Evolutionary conservation across 257 asterid genomes (phyloP).

Genomic region (Buddleja alternifolia): DNA sequence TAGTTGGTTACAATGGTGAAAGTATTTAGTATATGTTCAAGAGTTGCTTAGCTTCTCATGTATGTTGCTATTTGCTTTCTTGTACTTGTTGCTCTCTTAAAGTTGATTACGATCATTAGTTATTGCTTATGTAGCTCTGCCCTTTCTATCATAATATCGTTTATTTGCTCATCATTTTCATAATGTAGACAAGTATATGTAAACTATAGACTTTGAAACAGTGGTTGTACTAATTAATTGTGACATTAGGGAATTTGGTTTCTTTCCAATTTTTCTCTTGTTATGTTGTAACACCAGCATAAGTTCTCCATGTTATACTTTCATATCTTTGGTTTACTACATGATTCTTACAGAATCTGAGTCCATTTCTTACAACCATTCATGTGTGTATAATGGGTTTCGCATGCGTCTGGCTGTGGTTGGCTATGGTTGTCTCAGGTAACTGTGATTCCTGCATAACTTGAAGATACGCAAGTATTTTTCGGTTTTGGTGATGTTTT

Average conservation of each 20-base stretch:
- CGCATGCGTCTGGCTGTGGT: too few relatives aligned
- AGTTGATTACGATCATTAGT: not conserved
- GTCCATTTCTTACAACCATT: too few relatives aligned
- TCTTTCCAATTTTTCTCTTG: not conserved
- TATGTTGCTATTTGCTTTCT: not conserved
- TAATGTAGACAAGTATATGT: conserved; percentile 21
- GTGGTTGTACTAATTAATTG: conserved; percentile 28
- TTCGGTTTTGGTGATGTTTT: too few relatives aligned
- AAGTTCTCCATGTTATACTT: not conserved
- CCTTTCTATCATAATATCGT: not conserved
- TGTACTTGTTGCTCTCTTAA: conserved; percentile 17
- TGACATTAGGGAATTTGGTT: conserved; percentile 24
- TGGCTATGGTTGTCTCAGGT: too few relatives aligned
- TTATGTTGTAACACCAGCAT: not conserved
- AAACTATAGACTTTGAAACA: conserved; percentile 26
- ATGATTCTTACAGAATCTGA: too few relatives aligned
- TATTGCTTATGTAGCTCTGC: conserved; percentile 12
- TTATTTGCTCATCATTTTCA: conserved; percentile 15
- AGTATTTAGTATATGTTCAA: not conserved
- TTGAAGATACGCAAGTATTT: not conserved
- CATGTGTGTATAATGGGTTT: too few relatives aligned
- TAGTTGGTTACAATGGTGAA: not conserved
- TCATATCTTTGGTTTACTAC: not conserved
- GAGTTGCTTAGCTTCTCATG: not conserved
- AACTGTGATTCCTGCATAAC: too few relatives aligned